Base-by-base conservation (phyloP, 2,329 filamentous ascomycete species). In the Phaeosphaeriaceae sp. region DNA sequence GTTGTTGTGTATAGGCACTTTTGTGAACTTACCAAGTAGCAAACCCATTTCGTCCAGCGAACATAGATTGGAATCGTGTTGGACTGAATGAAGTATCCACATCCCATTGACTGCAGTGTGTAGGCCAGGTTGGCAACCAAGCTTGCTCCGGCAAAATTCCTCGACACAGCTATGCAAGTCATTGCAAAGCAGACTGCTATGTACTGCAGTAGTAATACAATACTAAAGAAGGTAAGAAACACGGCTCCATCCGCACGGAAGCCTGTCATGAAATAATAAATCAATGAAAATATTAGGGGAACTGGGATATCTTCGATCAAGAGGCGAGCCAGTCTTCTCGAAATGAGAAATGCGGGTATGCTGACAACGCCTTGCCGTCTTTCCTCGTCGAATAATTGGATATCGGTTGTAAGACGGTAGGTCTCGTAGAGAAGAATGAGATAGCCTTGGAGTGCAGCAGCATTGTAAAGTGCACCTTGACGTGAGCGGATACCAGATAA, bases 261-360 rank as follows among this genome's bases (percentile, higher is more conserved):
- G 0, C 87, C 88, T 6, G 85, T 83, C 86, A 92, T 90, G 68
- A 90, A 92, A 70, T 92, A 92, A 64, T 86, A 87, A 6, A 92
- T 86, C 2, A 85, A 73, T 5, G 85, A 85, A 63, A 87, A 92
- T 3, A 90, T 67, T 13, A 90, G 79, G 0, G 88, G 88, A 1
- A 90, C 87, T 0, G 87, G 87, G 0, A 92, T 64, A 63, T 92
- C 88, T 65, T 92, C 88, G 0, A 87, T 84, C 1, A 86, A 78
- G 17, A 91, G 73, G 5, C 87, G 81, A 0, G 89, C 87, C 4
- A 90, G 70, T 20, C 89, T 80, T 34, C 89, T 79, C 15, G 88
- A 90, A 1, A 90, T 65, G 1, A 92, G 77, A 54, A 88, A 92
- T 0, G 87, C 85, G 0, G 88, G 72, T 2, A 89, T 83, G 26